These are phyloP conservation scores for Rhodamnia rubescens DNA, from an alignment of 345 rosid species.

Conservation along the genomic window DNA sequence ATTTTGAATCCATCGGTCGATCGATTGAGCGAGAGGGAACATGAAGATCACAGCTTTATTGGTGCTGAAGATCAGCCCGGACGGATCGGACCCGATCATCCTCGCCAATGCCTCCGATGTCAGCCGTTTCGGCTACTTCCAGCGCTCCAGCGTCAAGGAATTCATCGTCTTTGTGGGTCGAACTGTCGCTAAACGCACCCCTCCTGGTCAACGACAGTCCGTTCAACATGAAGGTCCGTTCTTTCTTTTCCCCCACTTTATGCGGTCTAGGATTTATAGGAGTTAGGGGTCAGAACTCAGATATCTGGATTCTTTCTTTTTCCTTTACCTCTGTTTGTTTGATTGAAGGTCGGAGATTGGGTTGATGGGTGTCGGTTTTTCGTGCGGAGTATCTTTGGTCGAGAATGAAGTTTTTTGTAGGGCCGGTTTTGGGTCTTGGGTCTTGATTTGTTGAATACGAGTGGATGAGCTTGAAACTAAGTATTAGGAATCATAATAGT, in stretches of 20 bases:
- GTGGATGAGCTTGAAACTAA: not conserved
- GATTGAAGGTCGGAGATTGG: not conserved
- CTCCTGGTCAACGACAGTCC: constrained; percentile 80
- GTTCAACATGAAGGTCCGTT: constrained; percentile 79
- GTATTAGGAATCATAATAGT: not conserved
- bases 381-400: not conserved
- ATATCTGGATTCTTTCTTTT: not conserved
- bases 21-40: not conserved
- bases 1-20: not conserved
- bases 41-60: constrained; percentile 95
- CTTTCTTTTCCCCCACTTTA: not conserved
- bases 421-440: not conserved
- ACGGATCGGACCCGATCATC: constrained; percentile 57
- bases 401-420: not conserved
- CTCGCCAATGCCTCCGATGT: constrained; percentile 68
- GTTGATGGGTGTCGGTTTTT: not conserved
- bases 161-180: constrained; percentile 80
- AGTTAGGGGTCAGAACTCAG: not conserved
- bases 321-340: not conserved
- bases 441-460: not conserved
- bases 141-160: constrained; percentile 77
- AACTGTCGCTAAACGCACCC: constrained; percentile 87
- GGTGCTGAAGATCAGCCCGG: constrained; percentile 61
- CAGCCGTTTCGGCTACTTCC: constrained; percentile 85
- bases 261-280: not conserved